A percentile compares a stretch with the other conserved stretches of the same genome.
Conservation (phyloP, 1,284 basidiomycete genomes). For the Ustilago xerochloae region DNA sequence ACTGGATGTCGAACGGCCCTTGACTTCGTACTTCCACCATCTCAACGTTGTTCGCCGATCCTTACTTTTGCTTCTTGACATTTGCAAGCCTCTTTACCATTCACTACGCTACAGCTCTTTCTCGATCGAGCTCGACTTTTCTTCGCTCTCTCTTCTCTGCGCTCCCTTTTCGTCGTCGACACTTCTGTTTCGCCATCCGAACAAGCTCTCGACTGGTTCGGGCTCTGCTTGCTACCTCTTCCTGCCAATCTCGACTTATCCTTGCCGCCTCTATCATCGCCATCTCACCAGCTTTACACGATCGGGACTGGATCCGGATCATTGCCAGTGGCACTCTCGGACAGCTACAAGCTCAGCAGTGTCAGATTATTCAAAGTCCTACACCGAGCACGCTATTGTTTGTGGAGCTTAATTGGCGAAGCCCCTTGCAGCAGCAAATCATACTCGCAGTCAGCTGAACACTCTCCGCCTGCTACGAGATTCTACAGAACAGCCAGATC, state of each 20-base stretch:
- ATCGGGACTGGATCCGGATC: constrained; percentile 5
- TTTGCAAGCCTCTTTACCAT: constrained; percentile 38
- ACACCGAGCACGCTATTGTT: constrained; percentile 14
- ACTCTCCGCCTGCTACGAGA: constrained; percentile 1
- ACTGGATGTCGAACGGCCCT: not conserved
- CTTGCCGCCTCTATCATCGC: constrained; percentile 10
- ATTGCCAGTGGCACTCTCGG: not conserved
- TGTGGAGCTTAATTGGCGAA: constrained; percentile 22
- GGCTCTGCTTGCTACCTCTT: constrained; percentile 5
- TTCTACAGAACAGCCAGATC: too few relatives aligned
- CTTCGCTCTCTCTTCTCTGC: constrained; percentile 20
- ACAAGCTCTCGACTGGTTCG: constrained; percentile 37
- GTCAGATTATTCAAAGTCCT: not conserved
- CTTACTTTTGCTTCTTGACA: constrained; percentile 23
- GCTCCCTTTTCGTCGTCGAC: not conserved
- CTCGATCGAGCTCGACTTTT: constrained; percentile 18
- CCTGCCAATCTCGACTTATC: constrained; percentile 1
- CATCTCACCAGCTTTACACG: not conserved
- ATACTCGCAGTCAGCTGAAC: constrained; percentile 7
- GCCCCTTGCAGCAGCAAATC: constrained; percentile 22
- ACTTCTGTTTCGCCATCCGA: not conserved
- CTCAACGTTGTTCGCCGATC: constrained; percentile 37
- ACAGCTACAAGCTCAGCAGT: not conserved
- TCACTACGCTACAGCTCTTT: constrained; percentile 12
- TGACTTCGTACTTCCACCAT: constrained; percentile 36